A percentile compares a stretch with the other conserved stretches of the same genome.
Conservation (phyloP, 352 stramenopile species). For the Phytopythium mirpurense region DNA sequence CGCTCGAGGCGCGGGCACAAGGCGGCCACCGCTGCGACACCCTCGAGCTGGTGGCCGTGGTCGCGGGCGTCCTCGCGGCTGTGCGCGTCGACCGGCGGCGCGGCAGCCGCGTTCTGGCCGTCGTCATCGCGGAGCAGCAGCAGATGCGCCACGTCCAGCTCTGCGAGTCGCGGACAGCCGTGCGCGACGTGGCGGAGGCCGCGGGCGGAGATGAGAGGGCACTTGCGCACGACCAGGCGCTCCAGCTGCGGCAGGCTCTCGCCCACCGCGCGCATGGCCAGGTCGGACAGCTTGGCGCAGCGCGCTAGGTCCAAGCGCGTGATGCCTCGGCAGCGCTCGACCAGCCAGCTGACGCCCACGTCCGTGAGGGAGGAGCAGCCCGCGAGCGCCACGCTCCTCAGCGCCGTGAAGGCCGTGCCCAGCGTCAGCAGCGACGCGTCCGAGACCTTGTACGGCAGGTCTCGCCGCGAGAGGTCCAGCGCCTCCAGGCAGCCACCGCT, state of each 20-base stretch:
- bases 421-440: slow-evolving; percentile 88
- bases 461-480: slow-evolving; percentile 82
- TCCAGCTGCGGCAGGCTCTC: slow-evolving; percentile 67
- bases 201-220: slow-evolving; percentile 42
- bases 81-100: neutral
- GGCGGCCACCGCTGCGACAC: slow-evolving; percentile 29
- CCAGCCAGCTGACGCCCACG: slow-evolving; percentile 90
- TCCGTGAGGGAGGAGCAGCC: slow-evolving; percentile 91
- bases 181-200: slow-evolving; percentile 43
- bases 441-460: slow-evolving; percentile 90
- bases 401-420: slow-evolving; percentile 41
- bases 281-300: slow-evolving; percentile 88
- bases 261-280: slow-evolving; percentile 75
- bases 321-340: slow-evolving; percentile 71
- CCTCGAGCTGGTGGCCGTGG: slow-evolving; percentile 3
- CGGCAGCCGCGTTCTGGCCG: neutral
- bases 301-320: slow-evolving; percentile 76
- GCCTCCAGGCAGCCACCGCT: slow-evolving; percentile 47
- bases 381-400: slow-evolving; percentile 53
- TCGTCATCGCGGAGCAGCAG: slow-evolving; percentile 34
- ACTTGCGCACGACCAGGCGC: slow-evolving; percentile 40
- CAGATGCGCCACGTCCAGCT: slow-evolving; percentile 38
- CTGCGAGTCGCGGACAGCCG: slow-evolving; percentile 38
- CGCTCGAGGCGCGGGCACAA: slow-evolving; percentile 32
- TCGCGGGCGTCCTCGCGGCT: neutral